Base-by-base conservation (phyloP, 768 basidiomycete species). In the Jaapia argillacea region DNA sequence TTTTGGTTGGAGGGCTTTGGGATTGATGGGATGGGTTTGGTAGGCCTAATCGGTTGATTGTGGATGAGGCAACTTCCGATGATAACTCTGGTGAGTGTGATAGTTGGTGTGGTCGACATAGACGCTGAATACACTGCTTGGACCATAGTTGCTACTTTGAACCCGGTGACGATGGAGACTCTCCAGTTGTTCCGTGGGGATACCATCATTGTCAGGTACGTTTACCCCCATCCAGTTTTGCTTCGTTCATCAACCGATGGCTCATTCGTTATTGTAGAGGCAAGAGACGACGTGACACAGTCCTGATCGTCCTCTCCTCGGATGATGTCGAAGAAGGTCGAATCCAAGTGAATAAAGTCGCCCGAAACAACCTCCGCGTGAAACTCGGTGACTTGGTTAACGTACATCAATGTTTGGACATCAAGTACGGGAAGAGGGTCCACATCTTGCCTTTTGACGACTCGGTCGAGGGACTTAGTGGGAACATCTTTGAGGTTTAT, bases 331-430 rank as follows among this genome's bases (percentile, higher is more conserved):
- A 97, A 54, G 96, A 98, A 65, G 94, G 96, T 45, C 88, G 89
- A 60, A 93, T 99, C 50, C 93, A 96, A 56, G 70, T 99, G 67
- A 99, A 99, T 81, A 98, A 98, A 66, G 96, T 99, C 26, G 96
- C 96, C n/a, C 89, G 96, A 45, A 94, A 97, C 70, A 98, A 99
- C 67, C 67, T 98, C 38, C 88, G 94, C 44, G 90, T 98, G 54
- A 98, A 97, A 70, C 81, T 98, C 35, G 94, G 88, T 35, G 96
- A 99, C 63, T 74, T 98, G 44, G 91, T 91, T 59, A 88, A 87
- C 48, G 92, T 99, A 1, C 93, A 98, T 63, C 80, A 89, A 55
- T 97, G 93, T 60, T 77, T 85, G 47, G 94, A 98, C 57, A 97
- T 98, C 74, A 96, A 97, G 66, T 99, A 99, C 62, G 96, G 96